Percentiles rank a stretch among this genome's conserved stretches.
Conservation (phyloP, 139 green algal species). For the Eudorina sp. region DNA sequence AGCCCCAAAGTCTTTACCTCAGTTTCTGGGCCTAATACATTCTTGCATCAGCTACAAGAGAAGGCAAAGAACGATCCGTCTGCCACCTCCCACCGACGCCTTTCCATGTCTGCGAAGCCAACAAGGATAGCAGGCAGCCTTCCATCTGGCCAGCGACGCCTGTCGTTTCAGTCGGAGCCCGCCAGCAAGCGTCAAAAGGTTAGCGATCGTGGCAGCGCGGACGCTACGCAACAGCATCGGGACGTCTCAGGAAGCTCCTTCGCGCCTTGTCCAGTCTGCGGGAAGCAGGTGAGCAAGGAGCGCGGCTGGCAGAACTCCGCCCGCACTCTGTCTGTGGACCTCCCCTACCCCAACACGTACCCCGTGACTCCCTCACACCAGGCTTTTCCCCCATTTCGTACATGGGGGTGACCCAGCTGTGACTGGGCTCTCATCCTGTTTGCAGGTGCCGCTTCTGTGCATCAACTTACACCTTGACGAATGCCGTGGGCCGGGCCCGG, state of each 20-base stretch:
- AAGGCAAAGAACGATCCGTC: no score
- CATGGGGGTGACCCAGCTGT: no score
- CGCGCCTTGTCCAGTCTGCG: not conserved
- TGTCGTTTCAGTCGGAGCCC: not conserved
- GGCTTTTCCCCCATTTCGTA: no score
- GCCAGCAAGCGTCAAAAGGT: not conserved
- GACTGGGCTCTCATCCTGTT: no score
- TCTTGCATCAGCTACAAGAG: no score
- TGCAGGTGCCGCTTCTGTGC: not conserved
- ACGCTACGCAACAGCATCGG: not conserved
- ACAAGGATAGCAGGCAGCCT: not conserved
- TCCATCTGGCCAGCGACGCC: not conserved
- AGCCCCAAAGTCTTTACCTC: no score
- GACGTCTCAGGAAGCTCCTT: slow-evolving; percentile 4
- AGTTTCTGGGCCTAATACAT: no score
- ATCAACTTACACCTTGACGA: slow-evolving; percentile 16
- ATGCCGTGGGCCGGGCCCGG: not conserved
- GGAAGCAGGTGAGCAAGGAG: slow-evolving; percentile 2
- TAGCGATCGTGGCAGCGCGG: not conserved
- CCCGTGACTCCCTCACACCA: no score
- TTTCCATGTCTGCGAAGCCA: not conserved
- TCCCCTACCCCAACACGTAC: no score
- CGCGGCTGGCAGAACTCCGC: no score
- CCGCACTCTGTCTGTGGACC: no score
- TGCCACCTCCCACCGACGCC: no score